A percentile compares a stretch with the other conserved stretches of the same genome.
phyloP scores from a whole-genome alignment of 1,284 basidiomycete genomes.

The Moniliella sp. region DNA sequence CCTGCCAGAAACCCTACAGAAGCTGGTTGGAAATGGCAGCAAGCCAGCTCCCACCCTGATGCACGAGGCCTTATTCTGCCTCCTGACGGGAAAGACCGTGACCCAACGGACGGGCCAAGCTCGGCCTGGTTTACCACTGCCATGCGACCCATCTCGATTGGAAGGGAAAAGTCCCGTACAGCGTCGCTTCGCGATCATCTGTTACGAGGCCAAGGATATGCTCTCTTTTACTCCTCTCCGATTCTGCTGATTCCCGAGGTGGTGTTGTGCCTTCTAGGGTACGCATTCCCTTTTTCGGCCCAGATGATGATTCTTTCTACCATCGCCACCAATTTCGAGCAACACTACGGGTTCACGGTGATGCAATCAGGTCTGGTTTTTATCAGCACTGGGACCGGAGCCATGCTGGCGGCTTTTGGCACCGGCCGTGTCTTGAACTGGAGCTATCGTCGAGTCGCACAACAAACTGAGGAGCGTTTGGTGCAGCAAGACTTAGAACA shows the following conservation, averaged over 20 bases:
- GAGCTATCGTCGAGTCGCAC: not conserved
- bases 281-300: slow-evolving; percentile 1
- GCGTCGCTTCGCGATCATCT: too few species aligned
- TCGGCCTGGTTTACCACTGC: too few species aligned
- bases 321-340: slow-evolving; percentile 1
- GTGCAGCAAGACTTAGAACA: too few species aligned
- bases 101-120: too few species aligned
- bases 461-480: not conserved
- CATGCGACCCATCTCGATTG: too few species aligned
- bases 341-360: not conserved
- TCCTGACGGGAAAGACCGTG: too few species aligned
- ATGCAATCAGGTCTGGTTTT: slow-evolving; percentile 1
- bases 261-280: not conserved
- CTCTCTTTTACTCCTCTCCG: not conserved
- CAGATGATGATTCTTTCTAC: not conserved
- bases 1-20: too few species aligned
- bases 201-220: too few species aligned
- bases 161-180: too few species aligned
- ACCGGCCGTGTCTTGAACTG: slow-evolving; percentile 1
- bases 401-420: not conserved
- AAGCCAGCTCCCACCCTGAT: too few species aligned
- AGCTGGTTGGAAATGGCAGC: too few species aligned
- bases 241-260: not conserved
- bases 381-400: not conserved
- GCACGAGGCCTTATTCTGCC: too few species aligned